Percentiles rank a stretch among this genome's conserved stretches.
phyloP scores from a whole-genome alignment of 2,329 filamentous ascomycete genomes.

The Penicillium thymicola region DNA sequence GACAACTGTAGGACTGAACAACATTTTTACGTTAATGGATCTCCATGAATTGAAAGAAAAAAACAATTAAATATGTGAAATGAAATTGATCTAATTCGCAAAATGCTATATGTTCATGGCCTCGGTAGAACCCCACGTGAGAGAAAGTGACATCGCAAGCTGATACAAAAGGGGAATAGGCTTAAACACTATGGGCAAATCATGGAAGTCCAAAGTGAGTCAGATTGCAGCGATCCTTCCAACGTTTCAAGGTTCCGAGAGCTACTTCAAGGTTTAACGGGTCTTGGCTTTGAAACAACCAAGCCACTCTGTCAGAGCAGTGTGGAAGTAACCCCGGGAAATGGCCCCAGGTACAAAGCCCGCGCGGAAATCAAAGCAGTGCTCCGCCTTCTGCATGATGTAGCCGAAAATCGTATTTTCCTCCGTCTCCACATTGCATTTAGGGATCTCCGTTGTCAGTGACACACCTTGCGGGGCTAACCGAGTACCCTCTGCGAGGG shows the following conservation, averaged over 20 bases:
- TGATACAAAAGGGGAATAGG: slow-evolving; percentile 6
- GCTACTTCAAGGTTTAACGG: neutral
- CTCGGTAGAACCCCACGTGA: slow-evolving; percentile 6
- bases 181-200: neutral
- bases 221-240: neutral
- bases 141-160: slow-evolving; percentile 1
- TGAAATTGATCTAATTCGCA: neutral
- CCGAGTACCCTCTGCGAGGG: slow-evolving; percentile 38
- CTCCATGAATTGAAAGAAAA: neutral
- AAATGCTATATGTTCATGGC: neutral
- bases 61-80: slow-evolving; percentile 3
- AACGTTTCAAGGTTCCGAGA: neutral
- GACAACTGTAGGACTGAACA: slow-evolving; percentile 12
- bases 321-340: slow-evolving; percentile 38
- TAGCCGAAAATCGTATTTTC: slow-evolving; percentile 48
- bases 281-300: slow-evolving; percentile 34
- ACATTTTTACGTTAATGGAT: slow-evolving; percentile 3
- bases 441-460: slow-evolving; percentile 42
- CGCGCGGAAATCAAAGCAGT: slow-evolving; percentile 49
- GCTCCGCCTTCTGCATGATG: slow-evolving; percentile 45
- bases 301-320: slow-evolving; percentile 48
- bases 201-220: neutral
- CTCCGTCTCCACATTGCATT: slow-evolving; percentile 40
- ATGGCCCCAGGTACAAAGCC: slow-evolving; percentile 31
- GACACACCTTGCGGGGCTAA: slow-evolving; percentile 41